phyloP scores from a whole-genome alignment of 192 early-diverging fungal species.

The Backusella morwellensis region DNA sequence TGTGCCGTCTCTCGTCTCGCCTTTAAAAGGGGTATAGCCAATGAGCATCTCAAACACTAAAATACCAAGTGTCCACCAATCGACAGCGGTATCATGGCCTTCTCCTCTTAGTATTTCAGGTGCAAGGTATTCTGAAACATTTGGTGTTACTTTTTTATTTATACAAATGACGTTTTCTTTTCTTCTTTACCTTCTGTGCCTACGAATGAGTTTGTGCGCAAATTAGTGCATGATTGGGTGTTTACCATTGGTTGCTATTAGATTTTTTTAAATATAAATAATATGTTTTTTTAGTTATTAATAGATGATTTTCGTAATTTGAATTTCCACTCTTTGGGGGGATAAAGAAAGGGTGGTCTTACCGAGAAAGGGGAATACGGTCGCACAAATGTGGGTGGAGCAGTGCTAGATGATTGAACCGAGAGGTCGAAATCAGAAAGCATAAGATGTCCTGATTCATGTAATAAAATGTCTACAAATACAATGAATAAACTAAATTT shows the following conservation, averaged over 20 bases:
- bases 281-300: background rate
- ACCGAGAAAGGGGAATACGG: constrained; percentile 55
- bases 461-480: constrained; percentile 75
- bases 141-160: constrained; percentile 67
- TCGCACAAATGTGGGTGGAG: constrained; percentile 66
- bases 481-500: too few relatives aligned
- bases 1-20: constrained; percentile 54
- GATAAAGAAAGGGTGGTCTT: constrained; percentile 12
- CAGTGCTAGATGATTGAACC: constrained; percentile 81
- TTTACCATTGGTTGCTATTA: background rate
- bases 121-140: constrained; percentile 23
- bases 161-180: constrained; percentile 86
- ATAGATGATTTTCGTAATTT: background rate
- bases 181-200: constrained; percentile 35
- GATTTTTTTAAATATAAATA: background rate
- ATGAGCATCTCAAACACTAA: constrained; percentile 69
- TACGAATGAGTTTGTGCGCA: background rate
- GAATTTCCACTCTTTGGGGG: background rate
- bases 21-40: constrained; percentile 70
- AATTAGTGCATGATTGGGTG: constrained; percentile 4
- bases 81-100: constrained; percentile 45
- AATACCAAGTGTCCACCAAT: constrained; percentile 77
- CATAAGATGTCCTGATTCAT: constrained; percentile 95
- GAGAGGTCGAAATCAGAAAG: constrained; percentile 98
- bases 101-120: constrained; percentile 41